These are phyloP conservation scores for Fusarium paranaense DNA, from an alignment of 2,329 filamentous ascomycete species.

Conservation along the genomic window DNA sequence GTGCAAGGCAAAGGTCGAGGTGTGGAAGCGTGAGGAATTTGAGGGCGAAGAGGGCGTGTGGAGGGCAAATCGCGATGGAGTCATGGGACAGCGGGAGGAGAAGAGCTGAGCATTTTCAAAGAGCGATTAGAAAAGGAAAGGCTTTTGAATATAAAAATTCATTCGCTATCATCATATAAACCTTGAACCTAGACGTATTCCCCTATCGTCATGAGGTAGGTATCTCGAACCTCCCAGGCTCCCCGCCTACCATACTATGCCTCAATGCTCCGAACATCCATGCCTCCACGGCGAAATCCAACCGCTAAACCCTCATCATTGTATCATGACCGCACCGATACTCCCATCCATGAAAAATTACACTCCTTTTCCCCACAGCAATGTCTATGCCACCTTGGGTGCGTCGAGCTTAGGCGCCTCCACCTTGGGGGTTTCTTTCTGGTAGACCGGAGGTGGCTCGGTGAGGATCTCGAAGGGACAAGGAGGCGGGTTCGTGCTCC, in stretches of 20 bases:
- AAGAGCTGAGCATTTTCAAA: not conserved
- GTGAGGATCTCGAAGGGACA: constrained; percentile 54
- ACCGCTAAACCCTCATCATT: constrained; percentile 11
- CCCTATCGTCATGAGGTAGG: not conserved
- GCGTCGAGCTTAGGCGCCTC: not conserved
- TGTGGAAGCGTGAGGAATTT: constrained; percentile 96
- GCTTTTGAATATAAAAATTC: not conserved
- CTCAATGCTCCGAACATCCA: constrained; percentile 11
- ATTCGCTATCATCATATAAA: constrained; percentile 11
- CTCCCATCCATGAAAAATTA: not conserved
- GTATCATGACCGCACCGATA: not conserved
- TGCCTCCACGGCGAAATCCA: constrained; percentile 8
- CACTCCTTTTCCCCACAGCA: not conserved
- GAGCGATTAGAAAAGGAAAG: not conserved
- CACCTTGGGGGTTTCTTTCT: constrained; percentile 34
- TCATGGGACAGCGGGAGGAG: constrained; percentile 62
- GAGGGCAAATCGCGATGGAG: constrained; percentile 87
- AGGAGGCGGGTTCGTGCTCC: constrained; percentile 46
- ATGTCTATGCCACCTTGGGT: constrained; percentile 1
- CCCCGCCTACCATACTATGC: not conserved
- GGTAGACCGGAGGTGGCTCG: constrained; percentile 53
- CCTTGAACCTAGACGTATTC: constrained; percentile 11
- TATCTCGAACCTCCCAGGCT: not conserved
- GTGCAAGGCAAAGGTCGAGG: constrained; percentile 88
- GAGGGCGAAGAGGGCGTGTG: constrained; percentile 81